Evolutionary conservation across 176 grass and related monocot species (phyloP), one percentile per base, ranked within the genome.

Genomic region (Aegilops umbellulata): DNA sequence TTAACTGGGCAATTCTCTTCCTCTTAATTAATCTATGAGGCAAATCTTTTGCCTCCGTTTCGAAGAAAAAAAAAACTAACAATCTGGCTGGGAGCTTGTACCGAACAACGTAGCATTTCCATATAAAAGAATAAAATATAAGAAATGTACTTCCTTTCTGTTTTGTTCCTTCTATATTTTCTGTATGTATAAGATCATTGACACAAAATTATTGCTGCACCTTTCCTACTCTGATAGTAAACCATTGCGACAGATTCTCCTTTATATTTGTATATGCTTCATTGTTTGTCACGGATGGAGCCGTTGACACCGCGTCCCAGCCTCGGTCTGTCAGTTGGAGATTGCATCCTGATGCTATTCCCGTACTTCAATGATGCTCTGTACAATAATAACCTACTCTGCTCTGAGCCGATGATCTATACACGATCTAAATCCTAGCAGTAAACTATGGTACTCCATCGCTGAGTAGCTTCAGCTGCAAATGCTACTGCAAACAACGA

Each of bases 181-280:
- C 13, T 75, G 47, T 84, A 74, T 87, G 26, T 46, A 86, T 83
- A 90, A 31, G 26, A 74, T 66, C 68, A 83, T 80, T 58, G 34
- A 68, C 46, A 73, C 31, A 29, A 42, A 87, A 3, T 23, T 67
- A 87, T 38, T 80, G 25, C 47, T 83, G 30, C 68, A 87, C 27
- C 8, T 88, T 69, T 25, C 36, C 17, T 84, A 60, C 53, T 32
- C 69, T 41, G 23, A 76, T 38, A 67, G 35, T 69, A 55, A 32
- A 78, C 51, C 22, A 39, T n/a, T 11, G 22, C 38, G 24, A 8
- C 16, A 76, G 46, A 49, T 15, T 15, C 14, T 15, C 49, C 49
- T 19, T 53, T 19, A 1, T 53, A 53, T 53, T 53, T 16, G 5
- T 53, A 17, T 53, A 17, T 53, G n/a, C 78, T 78, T 68, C 63